Conservation (phyloP, 2,329 filamentous ascomycete genomes). For the Colletotrichum trifolii region DNA sequence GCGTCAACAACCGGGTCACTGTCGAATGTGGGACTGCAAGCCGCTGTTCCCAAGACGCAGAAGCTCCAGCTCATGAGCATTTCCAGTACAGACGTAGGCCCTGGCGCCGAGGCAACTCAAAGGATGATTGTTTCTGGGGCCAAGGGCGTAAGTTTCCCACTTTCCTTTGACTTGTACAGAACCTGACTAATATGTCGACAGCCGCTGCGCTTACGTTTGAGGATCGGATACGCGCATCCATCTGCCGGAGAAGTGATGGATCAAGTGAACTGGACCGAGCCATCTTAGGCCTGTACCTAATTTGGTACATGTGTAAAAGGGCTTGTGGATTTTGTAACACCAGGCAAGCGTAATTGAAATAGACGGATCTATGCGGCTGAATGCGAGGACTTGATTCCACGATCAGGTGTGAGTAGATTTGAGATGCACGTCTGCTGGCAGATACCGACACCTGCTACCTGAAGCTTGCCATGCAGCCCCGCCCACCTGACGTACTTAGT, state of each 20-base stretch:
- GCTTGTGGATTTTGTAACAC: constrained; percentile 28
- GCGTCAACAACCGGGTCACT: constrained; percentile 70
- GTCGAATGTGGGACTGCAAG: constrained; percentile 85
- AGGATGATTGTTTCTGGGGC: constrained; percentile 87
- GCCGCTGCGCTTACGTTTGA: constrained; percentile 87
- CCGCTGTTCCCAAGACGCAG: constrained; percentile 95
- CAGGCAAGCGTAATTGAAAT: constrained; percentile 30
- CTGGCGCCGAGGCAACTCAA: constrained; percentile 87
- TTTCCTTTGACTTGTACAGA: too few species aligned
- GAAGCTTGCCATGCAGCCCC: too few species aligned
- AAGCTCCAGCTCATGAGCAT: constrained; percentile 93
- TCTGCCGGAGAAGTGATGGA: constrained; percentile 80
- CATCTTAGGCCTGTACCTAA: constrained; percentile 52
- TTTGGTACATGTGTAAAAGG: neutral
- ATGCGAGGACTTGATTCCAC: neutral
- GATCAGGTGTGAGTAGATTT: neutral
- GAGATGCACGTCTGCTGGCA: neutral
- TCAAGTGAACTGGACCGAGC: constrained; percentile 97
- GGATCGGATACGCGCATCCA: constrained; percentile 82
- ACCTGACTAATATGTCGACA: constrained; percentile 49
- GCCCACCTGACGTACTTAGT: too few species aligned
- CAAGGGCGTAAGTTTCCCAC: constrained; percentile 79
- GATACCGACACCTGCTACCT: too few species aligned
- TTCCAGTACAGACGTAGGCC: constrained; percentile 79
- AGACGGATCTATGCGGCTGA: constrained; percentile 24